Evolutionary conservation across 108 stramenopile genomes (phyloP).

Genomic region (Fragilariopsis cylindrus): DNA sequence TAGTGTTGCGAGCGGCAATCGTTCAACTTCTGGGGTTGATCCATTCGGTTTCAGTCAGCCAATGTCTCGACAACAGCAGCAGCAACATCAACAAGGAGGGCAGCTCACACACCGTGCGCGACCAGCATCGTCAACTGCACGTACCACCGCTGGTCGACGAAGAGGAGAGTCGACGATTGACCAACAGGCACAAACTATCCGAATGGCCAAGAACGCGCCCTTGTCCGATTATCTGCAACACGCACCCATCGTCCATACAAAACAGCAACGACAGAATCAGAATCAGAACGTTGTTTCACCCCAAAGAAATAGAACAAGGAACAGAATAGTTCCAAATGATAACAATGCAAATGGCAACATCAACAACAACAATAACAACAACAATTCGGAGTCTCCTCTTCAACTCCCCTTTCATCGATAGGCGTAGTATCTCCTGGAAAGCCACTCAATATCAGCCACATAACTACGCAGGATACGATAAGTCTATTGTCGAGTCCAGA

Average conservation of each 20-base stretch:
- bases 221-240: background rate
- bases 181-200: constrained; percentile 1
- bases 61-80: background rate
- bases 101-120: background rate
- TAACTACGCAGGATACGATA: constrained; percentile 40
- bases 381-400: background rate
- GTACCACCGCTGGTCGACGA: background rate
- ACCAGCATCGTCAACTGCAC: constrained; percentile 13
- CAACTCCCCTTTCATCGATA: constrained; percentile 8
- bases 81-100: background rate
- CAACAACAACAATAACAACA: constrained; percentile 14
- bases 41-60: constrained; percentile 2
- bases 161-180: background rate
- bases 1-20: background rate
- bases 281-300: background rate
- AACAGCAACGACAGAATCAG: constrained; percentile 14
- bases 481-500: constrained; percentile 31
- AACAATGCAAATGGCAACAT: background rate
- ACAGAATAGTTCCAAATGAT: too few species aligned
- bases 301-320: too few species aligned
- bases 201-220: background rate
- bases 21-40: background rate
- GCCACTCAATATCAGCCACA: constrained; percentile 35
- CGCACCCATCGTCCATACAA: constrained; percentile 3
- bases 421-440: constrained; percentile 29